Percentiles rank a stretch among this genome's conserved stretches.
Conservation (phyloP, 148 eudicot genomes). For the Heliamphora exappendiculata region DNA sequence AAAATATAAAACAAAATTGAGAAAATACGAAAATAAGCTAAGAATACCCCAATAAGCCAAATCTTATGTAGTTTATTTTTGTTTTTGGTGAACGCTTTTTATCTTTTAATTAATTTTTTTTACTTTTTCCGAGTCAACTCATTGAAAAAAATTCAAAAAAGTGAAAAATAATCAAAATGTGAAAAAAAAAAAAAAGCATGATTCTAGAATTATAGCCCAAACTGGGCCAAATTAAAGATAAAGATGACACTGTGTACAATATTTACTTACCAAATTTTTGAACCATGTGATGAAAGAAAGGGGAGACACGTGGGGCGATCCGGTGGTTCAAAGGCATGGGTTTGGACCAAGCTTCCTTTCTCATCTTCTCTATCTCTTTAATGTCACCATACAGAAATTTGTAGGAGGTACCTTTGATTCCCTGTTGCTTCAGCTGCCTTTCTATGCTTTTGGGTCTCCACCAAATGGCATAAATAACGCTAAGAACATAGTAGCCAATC, state of each 20-base stretch:
- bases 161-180: too few species aligned
- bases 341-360: conserved; percentile 37
- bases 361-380: conserved; percentile 27
- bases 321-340: conserved; percentile 30
- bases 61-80: too few species aligned
- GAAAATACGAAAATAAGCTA: too few species aligned
- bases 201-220: neutral
- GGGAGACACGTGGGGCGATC: conserved; percentile 35
- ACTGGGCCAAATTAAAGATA: neutral
- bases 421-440: conserved; percentile 22
- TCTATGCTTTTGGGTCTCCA: conserved; percentile 31
- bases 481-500: conserved; percentile 10
- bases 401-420: conserved; percentile 33
- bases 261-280: conserved; percentile 30
- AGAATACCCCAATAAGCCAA: too few species aligned
- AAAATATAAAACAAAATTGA: too few species aligned
- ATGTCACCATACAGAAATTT: conserved; percentile 29
- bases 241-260: neutral
- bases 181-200: too few species aligned
- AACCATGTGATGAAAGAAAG: conserved; percentile 27
- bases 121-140: too few species aligned
- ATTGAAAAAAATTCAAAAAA: too few species aligned
- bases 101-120: too few species aligned
- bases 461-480: conserved; percentile 22
- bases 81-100: too few species aligned